A percentile compares a stretch with the other conserved stretches of the same genome.
These are phyloP conservation scores for Dinochytrium kinnereticum DNA, from an alignment of 371 early-diverging fungal species.

Conservation along the genomic window DNA sequence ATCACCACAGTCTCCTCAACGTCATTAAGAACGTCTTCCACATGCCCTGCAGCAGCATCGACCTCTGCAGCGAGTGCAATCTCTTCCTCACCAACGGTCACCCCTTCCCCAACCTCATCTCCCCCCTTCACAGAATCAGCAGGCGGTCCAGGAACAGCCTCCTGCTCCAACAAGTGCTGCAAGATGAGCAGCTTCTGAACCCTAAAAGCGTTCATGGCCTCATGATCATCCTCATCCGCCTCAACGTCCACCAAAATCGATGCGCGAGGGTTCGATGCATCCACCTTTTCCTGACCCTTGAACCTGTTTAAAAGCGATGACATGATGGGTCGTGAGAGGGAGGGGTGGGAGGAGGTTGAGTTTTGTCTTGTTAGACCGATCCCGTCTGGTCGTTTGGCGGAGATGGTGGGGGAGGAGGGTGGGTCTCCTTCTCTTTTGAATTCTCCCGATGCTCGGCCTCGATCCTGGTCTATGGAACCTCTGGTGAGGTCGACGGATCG, in stretches of 20 bases:
- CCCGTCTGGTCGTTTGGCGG: too few species aligned
- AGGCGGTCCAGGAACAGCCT: neutral
- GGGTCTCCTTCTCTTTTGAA: neutral
- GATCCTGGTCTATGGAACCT: neutral
- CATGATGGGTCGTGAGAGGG: conserved; percentile 5
- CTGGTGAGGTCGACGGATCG: neutral
- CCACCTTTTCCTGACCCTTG: neutral
- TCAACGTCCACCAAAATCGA: conserved; percentile 2
- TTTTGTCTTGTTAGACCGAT: neutral
- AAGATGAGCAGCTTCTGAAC: conserved; percentile 20
- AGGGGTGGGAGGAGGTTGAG: neutral
- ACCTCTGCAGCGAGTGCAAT: neutral
- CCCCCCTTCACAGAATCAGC: neutral
- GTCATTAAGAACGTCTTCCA: neutral
- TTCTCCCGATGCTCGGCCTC: neutral
- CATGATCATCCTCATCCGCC: conserved; percentile 17
- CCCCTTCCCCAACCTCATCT: neutral
- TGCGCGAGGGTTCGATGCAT: neutral
- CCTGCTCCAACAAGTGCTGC: conserved; percentile 13
- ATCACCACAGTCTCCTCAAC: neutral
- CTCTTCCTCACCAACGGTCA: neutral
- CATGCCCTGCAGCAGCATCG: neutral
- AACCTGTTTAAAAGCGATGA: neutral
- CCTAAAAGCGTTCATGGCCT: conserved; percentile 15
- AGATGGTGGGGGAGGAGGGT: too few species aligned